phyloP scores from a whole-genome alignment of 225 moss, liverwort and hornwort species.

The Rhytidiadelphus loreus region DNA sequence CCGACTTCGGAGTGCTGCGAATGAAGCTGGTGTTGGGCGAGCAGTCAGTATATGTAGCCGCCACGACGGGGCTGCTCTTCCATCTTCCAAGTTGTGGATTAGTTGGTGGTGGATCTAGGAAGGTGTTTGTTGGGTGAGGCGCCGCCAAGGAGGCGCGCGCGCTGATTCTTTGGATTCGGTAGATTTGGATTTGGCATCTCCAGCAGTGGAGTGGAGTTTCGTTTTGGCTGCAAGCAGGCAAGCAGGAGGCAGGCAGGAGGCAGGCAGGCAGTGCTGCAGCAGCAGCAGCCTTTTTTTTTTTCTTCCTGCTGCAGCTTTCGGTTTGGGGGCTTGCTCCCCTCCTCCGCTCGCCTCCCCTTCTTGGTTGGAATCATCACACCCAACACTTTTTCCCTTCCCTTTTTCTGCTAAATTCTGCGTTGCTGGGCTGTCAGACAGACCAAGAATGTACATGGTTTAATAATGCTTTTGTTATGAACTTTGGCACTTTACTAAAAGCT shows the following conservation, averaged over 20 bases:
- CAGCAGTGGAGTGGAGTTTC: neutral
- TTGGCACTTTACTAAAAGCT: neutral
- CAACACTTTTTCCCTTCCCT: neutral
- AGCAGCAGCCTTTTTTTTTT: neutral
- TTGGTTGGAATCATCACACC: neutral
- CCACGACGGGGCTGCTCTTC: neutral
- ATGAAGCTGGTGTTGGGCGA: neutral
- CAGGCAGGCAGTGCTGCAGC: neutral
- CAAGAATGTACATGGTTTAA: neutral
- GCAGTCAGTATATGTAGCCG: slow-evolving; percentile 30
- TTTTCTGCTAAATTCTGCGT: neutral
- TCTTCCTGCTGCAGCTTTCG: neutral
- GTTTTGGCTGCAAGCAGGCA: neutral
- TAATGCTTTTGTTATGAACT: neutral
- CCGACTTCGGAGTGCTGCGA: neutral
- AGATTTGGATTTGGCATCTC: neutral
- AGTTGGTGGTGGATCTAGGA: neutral
- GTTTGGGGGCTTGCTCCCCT: neutral
- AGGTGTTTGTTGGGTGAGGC: neutral
- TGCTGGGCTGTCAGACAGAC: neutral
- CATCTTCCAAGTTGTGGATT: neutral
- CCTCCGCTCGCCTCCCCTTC: neutral
- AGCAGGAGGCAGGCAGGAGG: neutral
- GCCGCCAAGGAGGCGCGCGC: neutral
- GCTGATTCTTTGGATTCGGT: neutral